Percentiles rank a stretch among this genome's conserved stretches.
phyloP scores from a whole-genome alignment of 257 asterid species.

The Echites panduratus region DNA sequence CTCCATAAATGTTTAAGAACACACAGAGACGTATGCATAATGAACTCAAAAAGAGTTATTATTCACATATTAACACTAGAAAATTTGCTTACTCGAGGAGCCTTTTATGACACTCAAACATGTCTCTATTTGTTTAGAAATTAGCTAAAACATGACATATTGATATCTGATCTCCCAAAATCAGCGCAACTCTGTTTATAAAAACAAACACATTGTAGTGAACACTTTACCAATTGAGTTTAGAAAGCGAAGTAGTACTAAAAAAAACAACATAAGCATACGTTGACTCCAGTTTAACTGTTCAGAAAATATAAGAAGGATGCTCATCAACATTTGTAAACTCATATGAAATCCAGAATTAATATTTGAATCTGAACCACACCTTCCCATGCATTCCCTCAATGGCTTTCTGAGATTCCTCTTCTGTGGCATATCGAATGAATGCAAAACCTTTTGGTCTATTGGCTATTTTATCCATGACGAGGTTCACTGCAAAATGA shows the following conservation, averaged over 20 bases:
- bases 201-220: too few species aligned
- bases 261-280: neutral
- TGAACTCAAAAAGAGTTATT: neutral
- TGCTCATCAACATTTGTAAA: neutral
- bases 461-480: constrained; percentile 82
- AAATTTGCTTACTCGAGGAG: neutral
- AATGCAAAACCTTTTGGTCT: constrained; percentile 90
- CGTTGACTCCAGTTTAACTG: neutral
- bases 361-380: neutral
- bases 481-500: constrained; percentile 48
- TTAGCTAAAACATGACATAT: neutral
- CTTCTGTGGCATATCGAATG: constrained; percentile 55
- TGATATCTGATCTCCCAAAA: neutral
- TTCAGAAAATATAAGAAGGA: neutral
- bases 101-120: neutral
- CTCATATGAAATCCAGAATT: neutral
- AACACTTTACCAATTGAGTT: neutral
- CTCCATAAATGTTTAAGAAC: too few species aligned
- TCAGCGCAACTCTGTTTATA: neutral
- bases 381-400: constrained; percentile 98
- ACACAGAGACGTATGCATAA: too few species aligned
- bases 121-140: neutral
- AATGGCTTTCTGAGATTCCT: constrained; percentile 72
- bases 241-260: neutral
- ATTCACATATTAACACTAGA: neutral